A percentile compares a stretch with the other conserved stretches of the same genome.
phyloP scores from a whole-genome alignment of 495 filamentous ascomycete genomes.

The Talaromyces ruber region DNA sequence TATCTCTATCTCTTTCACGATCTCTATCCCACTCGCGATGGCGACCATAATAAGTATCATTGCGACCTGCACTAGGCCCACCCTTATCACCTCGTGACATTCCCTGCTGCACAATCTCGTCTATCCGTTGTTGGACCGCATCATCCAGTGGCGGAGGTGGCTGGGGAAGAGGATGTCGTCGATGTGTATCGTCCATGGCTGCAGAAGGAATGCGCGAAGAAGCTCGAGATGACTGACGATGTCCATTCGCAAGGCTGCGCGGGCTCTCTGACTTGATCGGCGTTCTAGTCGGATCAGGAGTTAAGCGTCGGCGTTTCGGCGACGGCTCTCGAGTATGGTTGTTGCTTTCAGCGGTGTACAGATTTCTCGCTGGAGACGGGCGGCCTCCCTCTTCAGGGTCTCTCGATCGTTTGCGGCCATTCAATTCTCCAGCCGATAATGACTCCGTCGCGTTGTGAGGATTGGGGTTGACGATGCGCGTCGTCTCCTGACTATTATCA shows the following conservation, averaged over 20 bases:
- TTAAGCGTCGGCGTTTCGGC: conserved; percentile 29
- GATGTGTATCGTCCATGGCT: neutral
- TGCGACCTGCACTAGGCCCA: conserved; percentile 9
- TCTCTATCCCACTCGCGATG: conserved; percentile 1
- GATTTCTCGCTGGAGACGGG: neutral
- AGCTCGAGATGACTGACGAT: neutral
- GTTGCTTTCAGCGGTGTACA: neutral
- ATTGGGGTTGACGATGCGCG: conserved; percentile 24
- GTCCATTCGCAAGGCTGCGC: neutral
- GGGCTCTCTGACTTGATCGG: neutral
- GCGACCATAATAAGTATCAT: conserved; percentile 1
- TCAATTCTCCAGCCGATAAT: conserved; percentile 9
- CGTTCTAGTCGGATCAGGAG: neutral
- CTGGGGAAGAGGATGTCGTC: conserved; percentile 1
- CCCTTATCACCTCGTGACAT: neutral
- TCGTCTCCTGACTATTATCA: conserved; percentile 22
- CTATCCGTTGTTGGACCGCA: conserved; percentile 25
- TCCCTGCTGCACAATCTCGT: conserved; percentile 22
- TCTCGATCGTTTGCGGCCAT: conserved; percentile 34
- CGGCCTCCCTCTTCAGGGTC: conserved; percentile 26
- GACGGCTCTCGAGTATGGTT: conserved; percentile 15
- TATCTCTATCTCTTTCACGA: neutral
- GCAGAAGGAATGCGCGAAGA: conserved; percentile 3
- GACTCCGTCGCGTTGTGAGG: conserved; percentile 13
- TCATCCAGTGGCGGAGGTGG: conserved; percentile 9